Conservation (phyloP, 805 yeast genomes). For the Barnettozyma populi region DNA sequence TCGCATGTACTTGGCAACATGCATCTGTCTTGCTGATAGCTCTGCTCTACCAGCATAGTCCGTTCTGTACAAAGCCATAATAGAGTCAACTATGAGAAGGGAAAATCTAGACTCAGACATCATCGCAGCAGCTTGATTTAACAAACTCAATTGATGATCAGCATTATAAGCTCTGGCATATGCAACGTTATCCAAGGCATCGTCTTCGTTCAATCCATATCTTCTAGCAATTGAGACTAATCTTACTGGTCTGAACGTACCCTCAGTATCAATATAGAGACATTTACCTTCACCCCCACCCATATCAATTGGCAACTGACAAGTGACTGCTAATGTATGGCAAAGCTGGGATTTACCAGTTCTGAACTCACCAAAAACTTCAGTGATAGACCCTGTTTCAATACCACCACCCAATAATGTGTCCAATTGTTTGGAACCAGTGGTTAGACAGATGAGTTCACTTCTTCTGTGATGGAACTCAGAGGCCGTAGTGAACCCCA, state of each 20-base stretch:
- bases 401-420: constrained; percentile 93
- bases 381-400: constrained; percentile 96
- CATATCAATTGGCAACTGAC: constrained; percentile 92
- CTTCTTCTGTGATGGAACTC: constrained; percentile 88
- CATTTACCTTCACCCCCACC: constrained; percentile 99
- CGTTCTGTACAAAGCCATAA: constrained; percentile 93
- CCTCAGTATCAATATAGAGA: constrained; percentile 92
- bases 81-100: constrained; percentile 88
- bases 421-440: constrained; percentile 93
- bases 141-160: constrained; percentile 84
- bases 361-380: constrained; percentile 93
- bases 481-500: constrained; percentile 97
- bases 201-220: constrained; percentile 87
- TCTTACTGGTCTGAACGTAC: constrained; percentile 91
- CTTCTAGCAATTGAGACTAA: constrained; percentile 85
- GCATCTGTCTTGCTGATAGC: constrained; percentile 88
- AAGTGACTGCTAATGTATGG: constrained; percentile 93
- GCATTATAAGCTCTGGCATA: constrained; percentile 97
- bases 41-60: constrained; percentile 96
- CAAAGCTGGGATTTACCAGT: constrained; percentile 97
- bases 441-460: constrained; percentile 86
- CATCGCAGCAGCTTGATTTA: constrained; percentile 89
- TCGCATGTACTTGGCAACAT: constrained; percentile 89
- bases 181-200: constrained; percentile 94
- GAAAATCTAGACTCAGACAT: constrained; percentile 94